Base-by-base conservation (phyloP, 495 filamentous ascomycete genomes). In the Durotheca rogersii region DNA sequence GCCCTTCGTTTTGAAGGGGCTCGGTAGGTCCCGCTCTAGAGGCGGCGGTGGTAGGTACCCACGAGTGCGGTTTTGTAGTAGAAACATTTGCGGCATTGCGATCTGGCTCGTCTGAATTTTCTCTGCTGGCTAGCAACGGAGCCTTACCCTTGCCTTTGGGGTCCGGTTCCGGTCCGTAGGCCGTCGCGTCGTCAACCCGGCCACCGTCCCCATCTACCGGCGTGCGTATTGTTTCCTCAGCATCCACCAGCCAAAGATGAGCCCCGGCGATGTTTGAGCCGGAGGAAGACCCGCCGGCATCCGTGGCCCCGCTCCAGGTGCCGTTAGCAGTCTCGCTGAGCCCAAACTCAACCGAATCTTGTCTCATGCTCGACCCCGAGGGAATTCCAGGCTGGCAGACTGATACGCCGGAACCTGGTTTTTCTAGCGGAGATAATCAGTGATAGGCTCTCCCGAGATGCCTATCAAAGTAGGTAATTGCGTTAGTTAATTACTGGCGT, bases 401-500 rank as follows among this genome's bases (percentile, higher is more conserved):
- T 5, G 23, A 39, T 51, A 37, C 42, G 51, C 20, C 43, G 3
- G 11, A 19, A 19, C 31, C 19, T 36, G 18, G 20, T 18, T 37
- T 20, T 9, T 38, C 23, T 12, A 38, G 12, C 41, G 21, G 36
- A 20, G 41, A 29, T 37, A 42, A 31, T 29, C 19, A 1, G 36
- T 20, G 33, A 30, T 23, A 19, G 41, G n/a, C 21, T 33, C 37
- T 17, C 31, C 11, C 4, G 38, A 34, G 25, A 25, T 37, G 31
- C 38, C 38, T 31, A 44, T 49, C 51, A n/a, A n/a, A n/a, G n/a
- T n/a, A n/a, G n/a, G n/a, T n/a, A n/a, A n/a, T n/a, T n/a, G n/a
- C n/a, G 42, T 49, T 46, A 51, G 52, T 48, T 40, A 47, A 52
- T 52, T 47, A 42, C 37, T 40, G 20, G 23, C 27, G 45, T n/a